Percentiles rank a stretch among this genome's conserved stretches.
Evolutionary conservation across 352 stramenopile species (phyloP).

Genomic region (Pythium phragmiticola): DNA sequence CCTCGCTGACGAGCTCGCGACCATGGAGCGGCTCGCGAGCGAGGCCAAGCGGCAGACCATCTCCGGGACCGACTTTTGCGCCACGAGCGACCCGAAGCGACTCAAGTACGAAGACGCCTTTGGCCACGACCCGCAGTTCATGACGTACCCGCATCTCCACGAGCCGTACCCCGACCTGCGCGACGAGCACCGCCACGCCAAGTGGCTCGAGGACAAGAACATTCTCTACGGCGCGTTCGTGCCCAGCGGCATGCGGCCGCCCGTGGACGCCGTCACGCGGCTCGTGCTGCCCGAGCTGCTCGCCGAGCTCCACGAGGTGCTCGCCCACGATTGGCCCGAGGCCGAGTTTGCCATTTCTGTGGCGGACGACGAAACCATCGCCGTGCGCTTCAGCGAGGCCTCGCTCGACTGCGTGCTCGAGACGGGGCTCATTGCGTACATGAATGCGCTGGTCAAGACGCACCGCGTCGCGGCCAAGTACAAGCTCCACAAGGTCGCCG

Average conservation of each 20-base stretch:
- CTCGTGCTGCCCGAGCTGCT: constrained; percentile 73
- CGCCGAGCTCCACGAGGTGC: constrained; percentile 63
- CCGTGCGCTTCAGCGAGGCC: constrained; percentile 50
- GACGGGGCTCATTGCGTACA: constrained; percentile 69
- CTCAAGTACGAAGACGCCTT: constrained; percentile 83
- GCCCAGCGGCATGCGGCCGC: constrained; percentile 48
- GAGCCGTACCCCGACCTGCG: constrained; percentile 60
- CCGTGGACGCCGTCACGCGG: constrained; percentile 58
- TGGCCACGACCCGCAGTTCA: constrained; percentile 27
- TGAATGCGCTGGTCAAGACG: constrained; percentile 77
- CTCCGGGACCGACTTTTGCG: constrained; percentile 70
- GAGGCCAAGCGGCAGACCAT: constrained; percentile 73
- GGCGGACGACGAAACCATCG: constrained; percentile 63
- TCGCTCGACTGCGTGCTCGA: constrained; percentile 47
- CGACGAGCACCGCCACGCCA: constrained; percentile 55
- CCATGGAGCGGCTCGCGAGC: constrained; percentile 60
- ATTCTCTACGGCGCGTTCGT: constrained; percentile 68
- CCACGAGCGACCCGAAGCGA: constrained; percentile 37
- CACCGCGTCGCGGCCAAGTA: constrained; percentile 72
- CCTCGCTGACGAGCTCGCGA: constrained; percentile 56
- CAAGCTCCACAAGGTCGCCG: constrained; percentile 68
- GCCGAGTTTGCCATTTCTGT: constrained; percentile 48
- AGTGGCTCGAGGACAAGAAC: constrained; percentile 73
- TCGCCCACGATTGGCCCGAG: constrained; percentile 62
- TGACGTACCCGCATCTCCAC: constrained; percentile 61